A percentile compares a stretch with the other conserved stretches of the same genome.
These are phyloP conservation scores for Cladosporium sp. DNA, from an alignment of 2,329 filamentous ascomycete species.

Conservation along the genomic window DNA sequence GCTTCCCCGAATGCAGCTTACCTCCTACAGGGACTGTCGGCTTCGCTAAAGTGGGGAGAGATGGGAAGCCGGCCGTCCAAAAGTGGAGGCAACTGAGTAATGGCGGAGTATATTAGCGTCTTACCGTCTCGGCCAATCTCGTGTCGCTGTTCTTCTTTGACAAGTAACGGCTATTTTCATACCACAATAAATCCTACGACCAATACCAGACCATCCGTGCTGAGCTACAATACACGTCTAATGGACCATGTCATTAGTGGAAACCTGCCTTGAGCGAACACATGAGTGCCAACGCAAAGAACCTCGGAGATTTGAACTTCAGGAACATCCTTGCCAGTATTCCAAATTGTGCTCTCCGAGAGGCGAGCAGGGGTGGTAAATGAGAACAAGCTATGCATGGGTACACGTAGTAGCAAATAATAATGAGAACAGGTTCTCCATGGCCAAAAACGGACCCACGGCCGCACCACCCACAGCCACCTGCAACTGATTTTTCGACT, in stretches of 20 bases:
- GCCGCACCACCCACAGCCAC: neutral
- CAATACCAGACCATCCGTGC: neutral
- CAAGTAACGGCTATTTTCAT: neutral
- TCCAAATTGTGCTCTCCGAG: slow-evolving; percentile 9
- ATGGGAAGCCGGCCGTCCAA: neutral
- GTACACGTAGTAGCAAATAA: too few relatives aligned
- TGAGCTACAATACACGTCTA: neutral
- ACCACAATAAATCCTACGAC: neutral
- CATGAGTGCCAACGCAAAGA: slow-evolving; percentile 4
- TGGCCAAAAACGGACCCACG: slow-evolving; percentile 9
- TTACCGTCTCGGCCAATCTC: too few relatives aligned
- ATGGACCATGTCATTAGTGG: neutral
- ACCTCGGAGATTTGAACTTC: slow-evolving; percentile 4
- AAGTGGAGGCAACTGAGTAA: neutral
- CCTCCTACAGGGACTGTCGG: neutral
- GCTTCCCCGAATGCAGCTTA: neutral
- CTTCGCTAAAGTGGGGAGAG: neutral
- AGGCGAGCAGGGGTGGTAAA: slow-evolving; percentile 10
- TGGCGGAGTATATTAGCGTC: too few relatives aligned
- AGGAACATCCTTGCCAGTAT: slow-evolving; percentile 5
- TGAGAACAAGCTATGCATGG: slow-evolving; percentile 5
- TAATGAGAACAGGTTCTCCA: slow-evolving; percentile 4
- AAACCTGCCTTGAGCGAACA: neutral
- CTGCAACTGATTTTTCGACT: slow-evolving; percentile 6
- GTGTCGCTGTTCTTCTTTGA: neutral